Percentiles rank a stretch among this genome's conserved stretches.
These are phyloP conservation scores for Saussurea involucrata DNA, from an alignment of 129 eudicot genomes.

Conservation along the genomic window DNA sequence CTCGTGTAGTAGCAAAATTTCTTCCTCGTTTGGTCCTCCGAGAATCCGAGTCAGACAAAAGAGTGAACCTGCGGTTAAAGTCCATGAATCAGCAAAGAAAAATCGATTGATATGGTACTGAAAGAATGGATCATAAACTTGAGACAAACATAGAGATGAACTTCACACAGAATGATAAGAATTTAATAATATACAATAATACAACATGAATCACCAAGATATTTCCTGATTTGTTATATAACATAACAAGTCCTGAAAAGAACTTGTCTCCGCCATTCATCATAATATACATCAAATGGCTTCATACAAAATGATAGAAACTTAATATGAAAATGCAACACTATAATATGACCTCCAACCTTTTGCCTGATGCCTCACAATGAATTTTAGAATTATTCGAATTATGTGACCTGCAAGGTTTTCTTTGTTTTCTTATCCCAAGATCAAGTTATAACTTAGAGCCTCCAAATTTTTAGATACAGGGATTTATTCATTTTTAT, in stretches of 20 bases:
- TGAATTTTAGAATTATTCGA: neutral
- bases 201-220: neutral
- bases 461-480: no score
- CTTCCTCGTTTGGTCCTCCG: conserved; percentile 78
- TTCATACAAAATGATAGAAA: neutral
- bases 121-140: conserved; percentile 4
- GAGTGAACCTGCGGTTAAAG: conserved; percentile 53
- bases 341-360: neutral
- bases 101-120: conserved; percentile 16
- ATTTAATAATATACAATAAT: neutral
- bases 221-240: neutral
- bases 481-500: no score
- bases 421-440: no score
- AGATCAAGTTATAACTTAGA: no score
- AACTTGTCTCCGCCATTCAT: neutral
- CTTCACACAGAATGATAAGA: neutral
- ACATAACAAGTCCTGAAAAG: neutral
- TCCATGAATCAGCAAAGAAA: conserved; percentile 43
- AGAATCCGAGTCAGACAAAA: conserved; percentile 75
- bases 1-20: conserved; percentile 59
- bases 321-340: neutral
- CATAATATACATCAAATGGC: neutral
- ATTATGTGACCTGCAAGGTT: no score
- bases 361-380: neutral
- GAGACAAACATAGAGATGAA: neutral